Conservation (phyloP, 164 flowering plant species). For the Annona squamosa region DNA sequence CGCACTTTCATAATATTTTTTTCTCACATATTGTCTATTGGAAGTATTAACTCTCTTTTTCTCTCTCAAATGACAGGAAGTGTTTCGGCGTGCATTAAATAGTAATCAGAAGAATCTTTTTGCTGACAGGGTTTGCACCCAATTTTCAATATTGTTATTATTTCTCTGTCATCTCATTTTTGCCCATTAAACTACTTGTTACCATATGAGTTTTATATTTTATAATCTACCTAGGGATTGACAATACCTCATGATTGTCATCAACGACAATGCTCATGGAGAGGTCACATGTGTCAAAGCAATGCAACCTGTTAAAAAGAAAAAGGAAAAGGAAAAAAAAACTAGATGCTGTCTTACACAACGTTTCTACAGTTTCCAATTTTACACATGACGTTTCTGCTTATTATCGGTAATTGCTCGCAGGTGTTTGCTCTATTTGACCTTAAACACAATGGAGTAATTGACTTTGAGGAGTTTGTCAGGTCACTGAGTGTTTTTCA, state of each 20-base stretch:
- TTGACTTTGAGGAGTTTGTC: conserved; percentile 84
- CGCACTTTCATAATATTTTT: not conserved
- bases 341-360: not conserved
- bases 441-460: conserved; percentile 69
- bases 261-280: too few species aligned
- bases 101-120: conserved; percentile 54
- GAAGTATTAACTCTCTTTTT: not conserved
- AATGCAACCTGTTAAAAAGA: too few species aligned
- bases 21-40: not conserved
- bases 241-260: not conserved
- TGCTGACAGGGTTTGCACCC: conserved; percentile 43
- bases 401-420: conserved; percentile 2
- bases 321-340: too few species aligned
- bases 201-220: not conserved
- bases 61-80: conserved; percentile 45
- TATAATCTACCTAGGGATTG: not conserved
- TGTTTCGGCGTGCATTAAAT: conserved; percentile 66
- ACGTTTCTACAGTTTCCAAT: not conserved
- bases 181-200: not conserved
- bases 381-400: not conserved
- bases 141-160: not conserved
- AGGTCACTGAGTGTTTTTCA: conserved; percentile 68
- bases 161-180: not conserved
- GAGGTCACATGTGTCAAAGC: too few species aligned
- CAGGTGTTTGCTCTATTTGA: conserved; percentile 79